These are phyloP conservation scores for Termitomyces eurrhizus DNA, from an alignment of 768 basidiomycete species.

Conservation along the genomic window DNA sequence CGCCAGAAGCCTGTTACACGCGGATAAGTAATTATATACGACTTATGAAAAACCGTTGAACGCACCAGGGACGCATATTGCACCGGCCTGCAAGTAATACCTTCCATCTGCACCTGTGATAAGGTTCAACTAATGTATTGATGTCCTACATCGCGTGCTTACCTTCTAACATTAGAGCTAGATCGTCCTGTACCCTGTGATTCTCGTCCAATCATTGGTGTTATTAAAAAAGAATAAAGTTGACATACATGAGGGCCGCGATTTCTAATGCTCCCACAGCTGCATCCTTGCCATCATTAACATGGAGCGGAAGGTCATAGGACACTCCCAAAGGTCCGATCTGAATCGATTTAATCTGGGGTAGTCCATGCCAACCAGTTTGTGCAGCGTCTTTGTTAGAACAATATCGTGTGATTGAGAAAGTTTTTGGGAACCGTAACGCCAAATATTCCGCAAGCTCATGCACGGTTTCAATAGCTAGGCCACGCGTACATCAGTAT, in stretches of 20 bases:
- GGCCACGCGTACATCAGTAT: background rate
- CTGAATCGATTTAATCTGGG: conserved; percentile 48
- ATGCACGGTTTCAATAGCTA: conserved; percentile 64
- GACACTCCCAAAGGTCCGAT: conserved; percentile 45
- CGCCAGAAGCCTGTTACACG: conserved; percentile 65
- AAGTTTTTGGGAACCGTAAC: conserved; percentile 56
- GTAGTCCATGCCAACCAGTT: conserved; percentile 41
- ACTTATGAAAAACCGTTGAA: background rate
- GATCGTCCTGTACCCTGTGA: conserved; percentile 50
- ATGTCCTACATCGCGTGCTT: conserved; percentile 6
- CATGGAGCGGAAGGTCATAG: conserved; percentile 44
- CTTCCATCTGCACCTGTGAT: conserved; percentile 55
- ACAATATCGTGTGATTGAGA: conserved; percentile 44
- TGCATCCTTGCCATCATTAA: conserved; percentile 28
- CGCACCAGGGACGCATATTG: conserved; percentile 60
- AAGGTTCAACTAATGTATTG: background rate
- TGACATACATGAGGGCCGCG: conserved; percentile 57
- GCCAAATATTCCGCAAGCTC: conserved; percentile 67
- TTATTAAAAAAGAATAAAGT: background rate
- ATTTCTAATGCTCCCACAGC: conserved; percentile 57
- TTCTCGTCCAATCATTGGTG: background rate
- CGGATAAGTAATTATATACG: background rate
- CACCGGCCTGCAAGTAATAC: conserved; percentile 75
- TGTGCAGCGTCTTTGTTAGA: conserved; percentile 15
- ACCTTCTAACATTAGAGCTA: conserved; percentile 63